phyloP scores from a whole-genome alignment of 2,329 filamentous ascomycete species.

The Cladosporium oxysporum region DNA sequence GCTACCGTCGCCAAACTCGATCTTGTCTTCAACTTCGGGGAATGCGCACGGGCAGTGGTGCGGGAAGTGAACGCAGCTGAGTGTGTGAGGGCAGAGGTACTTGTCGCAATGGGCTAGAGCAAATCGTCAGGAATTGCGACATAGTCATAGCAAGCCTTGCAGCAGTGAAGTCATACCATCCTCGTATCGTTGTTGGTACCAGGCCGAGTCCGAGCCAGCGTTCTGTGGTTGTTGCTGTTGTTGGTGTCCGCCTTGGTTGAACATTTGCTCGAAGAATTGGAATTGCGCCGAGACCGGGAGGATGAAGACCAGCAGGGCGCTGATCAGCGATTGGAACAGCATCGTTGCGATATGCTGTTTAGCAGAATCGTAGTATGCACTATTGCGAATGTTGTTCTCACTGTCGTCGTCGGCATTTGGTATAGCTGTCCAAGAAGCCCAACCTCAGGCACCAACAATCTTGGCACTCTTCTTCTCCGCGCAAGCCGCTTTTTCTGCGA shows the following conservation, averaged over 20 bases:
- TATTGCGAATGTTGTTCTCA: background rate
- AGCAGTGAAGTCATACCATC: slow-evolving; percentile 52
- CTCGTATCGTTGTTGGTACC: slow-evolving; percentile 74
- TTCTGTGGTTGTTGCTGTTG: slow-evolving; percentile 70
- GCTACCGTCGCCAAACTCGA: slow-evolving; percentile 71
- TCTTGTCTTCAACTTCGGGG: slow-evolving; percentile 62
- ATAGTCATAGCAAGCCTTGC: background rate
- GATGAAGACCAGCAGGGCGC: slow-evolving; percentile 59
- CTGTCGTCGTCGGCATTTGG: slow-evolving; percentile 6
- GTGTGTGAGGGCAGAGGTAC: slow-evolving; percentile 90
- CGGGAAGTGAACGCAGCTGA: slow-evolving; percentile 93
- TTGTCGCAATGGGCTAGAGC: slow-evolving; percentile 77
- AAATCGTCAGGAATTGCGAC: background rate
- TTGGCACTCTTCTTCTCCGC: slow-evolving; percentile 11
- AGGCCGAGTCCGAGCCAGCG: slow-evolving; percentile 77
- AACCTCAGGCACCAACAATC: slow-evolving; percentile 3
- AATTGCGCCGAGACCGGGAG: slow-evolving; percentile 73
- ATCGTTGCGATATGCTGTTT: slow-evolving; percentile 26
- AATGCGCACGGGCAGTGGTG: slow-evolving; percentile 96
- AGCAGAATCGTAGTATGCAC: background rate
- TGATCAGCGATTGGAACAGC: slow-evolving; percentile 38
- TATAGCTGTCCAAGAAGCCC: background rate
- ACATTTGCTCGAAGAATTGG: slow-evolving; percentile 98
- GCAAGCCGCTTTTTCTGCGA: slow-evolving; percentile 14
- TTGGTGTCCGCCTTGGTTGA: slow-evolving; percentile 58